Percentiles rank a stretch among this genome's conserved stretches.
Conservation (phyloP, 306 rosid genomes). For the Sesbania bispinosa region DNA sequence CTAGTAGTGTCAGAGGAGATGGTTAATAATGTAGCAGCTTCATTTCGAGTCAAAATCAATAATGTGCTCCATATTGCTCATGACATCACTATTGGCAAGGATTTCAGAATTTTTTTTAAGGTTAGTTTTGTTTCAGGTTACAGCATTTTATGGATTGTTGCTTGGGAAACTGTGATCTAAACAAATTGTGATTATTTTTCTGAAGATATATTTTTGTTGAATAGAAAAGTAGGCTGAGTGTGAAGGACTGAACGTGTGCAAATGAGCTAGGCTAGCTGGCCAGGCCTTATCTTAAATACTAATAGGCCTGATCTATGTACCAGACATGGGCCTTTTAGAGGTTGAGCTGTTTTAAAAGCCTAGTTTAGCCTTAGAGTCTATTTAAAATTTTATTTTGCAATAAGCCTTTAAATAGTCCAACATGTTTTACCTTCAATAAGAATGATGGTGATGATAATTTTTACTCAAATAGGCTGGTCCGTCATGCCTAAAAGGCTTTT, state of each 20-base stretch:
- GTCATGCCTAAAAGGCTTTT: background rate
- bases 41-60: constrained; percentile 86
- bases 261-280: background rate
- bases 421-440: too few relatives aligned
- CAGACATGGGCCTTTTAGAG: background rate
- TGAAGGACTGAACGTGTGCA: background rate
- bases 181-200: background rate
- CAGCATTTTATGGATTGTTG: constrained; percentile 16
- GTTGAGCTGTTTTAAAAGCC: background rate
- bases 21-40: constrained; percentile 86
- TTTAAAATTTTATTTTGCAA: too few relatives aligned
- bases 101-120: constrained; percentile 82
- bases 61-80: constrained; percentile 84
- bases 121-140: constrained; percentile 41
- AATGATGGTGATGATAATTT: too few relatives aligned
- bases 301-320: background rate
- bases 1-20: constrained; percentile 92
- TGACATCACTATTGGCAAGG: constrained; percentile 91
- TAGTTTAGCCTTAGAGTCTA: too few relatives aligned
- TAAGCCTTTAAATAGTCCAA: too few relatives aligned
- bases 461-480: too few relatives aligned
- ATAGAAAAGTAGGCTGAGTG: constrained; percentile 3
- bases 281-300: background rate
- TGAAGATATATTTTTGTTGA: background rate
- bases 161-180: background rate